phyloP scores from a whole-genome alignment of 805 yeast genomes.

The Cephaloascus albidus region DNA sequence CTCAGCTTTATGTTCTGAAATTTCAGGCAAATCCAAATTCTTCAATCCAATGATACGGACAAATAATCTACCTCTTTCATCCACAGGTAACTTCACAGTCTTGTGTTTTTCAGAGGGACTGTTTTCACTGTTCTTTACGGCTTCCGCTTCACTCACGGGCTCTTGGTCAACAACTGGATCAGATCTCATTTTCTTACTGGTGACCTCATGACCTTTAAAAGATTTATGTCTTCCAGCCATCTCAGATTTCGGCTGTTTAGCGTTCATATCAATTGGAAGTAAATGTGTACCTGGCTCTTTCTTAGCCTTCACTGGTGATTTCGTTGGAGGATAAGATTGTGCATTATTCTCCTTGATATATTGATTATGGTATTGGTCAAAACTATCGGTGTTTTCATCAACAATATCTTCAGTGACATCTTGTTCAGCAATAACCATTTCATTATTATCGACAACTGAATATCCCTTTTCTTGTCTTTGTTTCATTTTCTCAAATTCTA shows the following conservation, averaged over 20 bases:
- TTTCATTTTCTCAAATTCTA: neutral
- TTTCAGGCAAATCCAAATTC: slow-evolving; percentile 37
- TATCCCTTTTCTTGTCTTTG: slow-evolving; percentile 1
- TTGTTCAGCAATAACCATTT: neutral
- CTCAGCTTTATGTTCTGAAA: slow-evolving; percentile 33
- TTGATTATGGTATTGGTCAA: slow-evolving; percentile 2
- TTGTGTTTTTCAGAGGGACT: neutral
- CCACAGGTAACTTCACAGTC: neutral
- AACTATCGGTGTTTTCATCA: neutral
- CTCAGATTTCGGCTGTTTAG: neutral
- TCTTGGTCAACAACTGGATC: neutral
- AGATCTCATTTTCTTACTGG: neutral
- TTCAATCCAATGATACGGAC: slow-evolving; percentile 37
- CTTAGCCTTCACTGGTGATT: neutral
- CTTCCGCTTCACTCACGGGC: neutral
- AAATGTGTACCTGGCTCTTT: neutral
- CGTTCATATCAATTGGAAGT: neutral
- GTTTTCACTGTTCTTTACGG: neutral
- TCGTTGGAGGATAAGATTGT: slow-evolving; percentile 1
- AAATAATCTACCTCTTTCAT: slow-evolving; percentile 47
- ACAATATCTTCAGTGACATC: neutral
- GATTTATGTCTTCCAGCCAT: neutral
- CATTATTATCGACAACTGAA: neutral
- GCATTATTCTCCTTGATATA: slow-evolving; percentile 1
- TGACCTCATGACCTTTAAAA: neutral